These are phyloP conservation scores for Ligustrum vulgare DNA, from an alignment of 257 asterid genomes.

Conservation along the genomic window DNA sequence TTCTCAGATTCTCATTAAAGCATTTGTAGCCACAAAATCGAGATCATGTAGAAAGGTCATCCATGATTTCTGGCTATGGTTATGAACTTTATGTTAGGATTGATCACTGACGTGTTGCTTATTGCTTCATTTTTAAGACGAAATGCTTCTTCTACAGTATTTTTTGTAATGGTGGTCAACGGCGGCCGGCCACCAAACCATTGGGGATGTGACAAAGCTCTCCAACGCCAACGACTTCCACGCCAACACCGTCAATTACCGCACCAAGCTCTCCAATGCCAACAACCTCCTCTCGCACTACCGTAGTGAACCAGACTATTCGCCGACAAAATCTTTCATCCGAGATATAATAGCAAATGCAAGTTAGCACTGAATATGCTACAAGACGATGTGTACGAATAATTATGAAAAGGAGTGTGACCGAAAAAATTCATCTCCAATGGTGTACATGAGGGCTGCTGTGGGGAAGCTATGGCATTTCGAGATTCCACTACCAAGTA, in stretches of 20 bases:
- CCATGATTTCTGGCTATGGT: conserved; percentile 34
- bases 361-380: conserved; percentile 71
- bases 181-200: neutral
- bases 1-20: neutral
- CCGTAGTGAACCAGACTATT: conserved; percentile 51
- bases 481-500: conserved; percentile 56
- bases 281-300: conserved; percentile 44
- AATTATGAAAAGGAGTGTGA: conserved; percentile 90
- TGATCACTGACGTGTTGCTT: conserved; percentile 44
- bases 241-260: conserved; percentile 57
- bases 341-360: conserved; percentile 70
- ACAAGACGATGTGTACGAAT: conserved; percentile 60
- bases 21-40: no score
- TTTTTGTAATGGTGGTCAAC: conserved; percentile 29
- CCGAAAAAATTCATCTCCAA: no score
- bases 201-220: conserved; percentile 15
- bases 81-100: conserved; percentile 38
- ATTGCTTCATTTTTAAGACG: conserved; percentile 14
- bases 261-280: conserved; percentile 63
- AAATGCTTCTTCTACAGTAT: conserved; percentile 19
- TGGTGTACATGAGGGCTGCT: no score
- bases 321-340: conserved; percentile 43
- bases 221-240: conserved; percentile 54
- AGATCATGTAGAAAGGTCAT: conserved; percentile 36
- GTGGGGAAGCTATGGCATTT: conserved; percentile 79